Conservation (phyloP, 2,329 filamentous ascomycete species). For the Metarhizium robertsii region DNA sequence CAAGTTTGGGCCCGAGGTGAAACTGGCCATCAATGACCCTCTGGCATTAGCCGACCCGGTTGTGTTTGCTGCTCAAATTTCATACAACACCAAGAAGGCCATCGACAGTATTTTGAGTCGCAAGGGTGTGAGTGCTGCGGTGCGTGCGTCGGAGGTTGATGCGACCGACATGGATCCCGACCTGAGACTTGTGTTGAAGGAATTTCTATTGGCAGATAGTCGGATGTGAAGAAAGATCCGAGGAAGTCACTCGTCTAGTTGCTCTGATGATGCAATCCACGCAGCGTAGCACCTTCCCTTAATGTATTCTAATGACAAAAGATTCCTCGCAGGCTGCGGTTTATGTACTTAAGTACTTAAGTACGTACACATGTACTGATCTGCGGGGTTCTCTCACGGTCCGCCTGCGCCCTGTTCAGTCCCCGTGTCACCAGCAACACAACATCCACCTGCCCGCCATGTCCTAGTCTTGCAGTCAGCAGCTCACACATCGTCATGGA, state of each 20-base stretch:
- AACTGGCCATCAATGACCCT: slow-evolving; percentile 9
- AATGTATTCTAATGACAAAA: neutral
- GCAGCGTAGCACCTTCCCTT: no score
- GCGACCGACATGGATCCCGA: slow-evolving; percentile 14
- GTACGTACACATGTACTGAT: no score
- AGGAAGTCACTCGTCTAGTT: no score
- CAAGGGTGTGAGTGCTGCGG: slow-evolving; percentile 1
- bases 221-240: neutral
- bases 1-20: slow-evolving; percentile 6
- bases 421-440: no score
- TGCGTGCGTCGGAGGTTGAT: slow-evolving; percentile 9
- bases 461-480: no score
- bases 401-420: no score
- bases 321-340: no score
- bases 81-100: slow-evolving; percentile 10
- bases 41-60: slow-evolving; percentile 8
- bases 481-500: no score
- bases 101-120: slow-evolving; percentile 9
- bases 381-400: no score
- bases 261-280: no score
- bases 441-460: no score
- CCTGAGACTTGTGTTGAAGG: slow-evolving; percentile 10
- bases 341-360: no score
- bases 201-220: slow-evolving; percentile 11
- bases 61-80: slow-evolving; percentile 10